Conservation (phyloP, 371 early-diverging fungal species). For the Capillidium heterosporum region DNA sequence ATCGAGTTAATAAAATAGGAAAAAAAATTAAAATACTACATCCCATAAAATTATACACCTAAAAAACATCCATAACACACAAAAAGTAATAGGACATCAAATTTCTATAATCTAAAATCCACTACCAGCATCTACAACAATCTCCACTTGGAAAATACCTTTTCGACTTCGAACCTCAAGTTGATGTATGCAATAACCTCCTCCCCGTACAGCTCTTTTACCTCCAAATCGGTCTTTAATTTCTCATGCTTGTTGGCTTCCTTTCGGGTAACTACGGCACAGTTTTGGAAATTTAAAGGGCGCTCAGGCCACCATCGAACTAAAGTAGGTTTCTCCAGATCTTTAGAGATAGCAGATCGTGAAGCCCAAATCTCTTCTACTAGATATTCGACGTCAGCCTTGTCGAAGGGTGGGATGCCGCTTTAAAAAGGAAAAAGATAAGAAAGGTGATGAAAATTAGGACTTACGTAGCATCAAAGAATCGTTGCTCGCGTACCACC, state of each 20-base stretch:
- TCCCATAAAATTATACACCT: too few relatives aligned
- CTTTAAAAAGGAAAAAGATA: constrained; percentile 1
- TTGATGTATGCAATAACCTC: too few relatives aligned
- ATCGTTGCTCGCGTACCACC: constrained; percentile 33
- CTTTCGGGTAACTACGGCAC: constrained; percentile 60
- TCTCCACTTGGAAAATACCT: too few relatives aligned
- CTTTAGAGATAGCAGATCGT: constrained; percentile 53
- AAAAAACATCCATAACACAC: too few relatives aligned
- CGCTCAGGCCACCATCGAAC: constrained; percentile 52
- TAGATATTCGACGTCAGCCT: constrained; percentile 59
- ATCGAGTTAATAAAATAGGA: too few relatives aligned
- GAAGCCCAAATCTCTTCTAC: constrained; percentile 81
- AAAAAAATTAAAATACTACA: too few relatives aligned
- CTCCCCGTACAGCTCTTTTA: too few relatives aligned
- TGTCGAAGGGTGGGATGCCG: constrained; percentile 32
- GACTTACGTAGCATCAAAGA: constrained; percentile 23
- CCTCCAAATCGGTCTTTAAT: too few relatives aligned
- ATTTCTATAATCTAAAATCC: too few relatives aligned
- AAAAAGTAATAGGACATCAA: too few relatives aligned
- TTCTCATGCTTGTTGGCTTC: constrained; percentile 51
- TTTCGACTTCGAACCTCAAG: too few relatives aligned
- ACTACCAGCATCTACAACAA: too few relatives aligned
- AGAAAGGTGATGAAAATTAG: neutral
- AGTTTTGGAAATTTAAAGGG: constrained; percentile 48
- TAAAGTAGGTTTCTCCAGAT: constrained; percentile 50